Conservation (phyloP, 345 rosid genomes). For the Dimocarpus longan region DNA sequence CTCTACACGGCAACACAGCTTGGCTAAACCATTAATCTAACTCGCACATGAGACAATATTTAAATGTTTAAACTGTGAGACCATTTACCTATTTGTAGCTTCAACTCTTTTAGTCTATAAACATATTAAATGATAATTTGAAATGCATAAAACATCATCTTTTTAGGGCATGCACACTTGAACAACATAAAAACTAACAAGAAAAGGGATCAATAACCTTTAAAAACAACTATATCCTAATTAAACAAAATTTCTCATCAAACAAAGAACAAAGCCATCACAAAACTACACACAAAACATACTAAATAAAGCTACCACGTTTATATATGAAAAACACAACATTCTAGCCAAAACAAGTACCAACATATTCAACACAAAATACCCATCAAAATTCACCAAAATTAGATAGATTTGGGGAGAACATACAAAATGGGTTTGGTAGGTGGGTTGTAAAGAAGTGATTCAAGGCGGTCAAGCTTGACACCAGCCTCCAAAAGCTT, state of each 20-base stretch:
- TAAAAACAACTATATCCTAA: neutral
- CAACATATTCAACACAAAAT: neutral
- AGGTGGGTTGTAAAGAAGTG: conserved; percentile 60
- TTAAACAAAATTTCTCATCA: neutral
- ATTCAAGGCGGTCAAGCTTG: conserved; percentile 61
- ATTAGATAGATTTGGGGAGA: conserved; percentile 2
- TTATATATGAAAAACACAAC: too few relatives aligned
- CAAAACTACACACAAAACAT: too few relatives aligned
- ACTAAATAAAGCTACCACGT: neutral
- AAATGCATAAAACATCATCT: neutral
- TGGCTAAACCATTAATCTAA: neutral
- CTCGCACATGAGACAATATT: neutral
- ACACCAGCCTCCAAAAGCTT: conserved; percentile 52
- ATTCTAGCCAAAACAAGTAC: neutral
- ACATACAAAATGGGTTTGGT: conserved; percentile 50
- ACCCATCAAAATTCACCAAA: neutral
- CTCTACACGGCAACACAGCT: neutral
- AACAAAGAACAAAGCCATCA: neutral
- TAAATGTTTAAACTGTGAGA: neutral
- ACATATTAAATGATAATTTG: neutral
- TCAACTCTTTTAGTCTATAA: neutral
- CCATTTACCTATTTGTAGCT: neutral
- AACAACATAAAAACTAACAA: neutral
- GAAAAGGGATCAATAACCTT: neutral
- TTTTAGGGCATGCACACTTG: neutral